phyloP scores from a whole-genome alignment of 192 early-diverging fungal species.

The Linnemannia elongata region DNA sequence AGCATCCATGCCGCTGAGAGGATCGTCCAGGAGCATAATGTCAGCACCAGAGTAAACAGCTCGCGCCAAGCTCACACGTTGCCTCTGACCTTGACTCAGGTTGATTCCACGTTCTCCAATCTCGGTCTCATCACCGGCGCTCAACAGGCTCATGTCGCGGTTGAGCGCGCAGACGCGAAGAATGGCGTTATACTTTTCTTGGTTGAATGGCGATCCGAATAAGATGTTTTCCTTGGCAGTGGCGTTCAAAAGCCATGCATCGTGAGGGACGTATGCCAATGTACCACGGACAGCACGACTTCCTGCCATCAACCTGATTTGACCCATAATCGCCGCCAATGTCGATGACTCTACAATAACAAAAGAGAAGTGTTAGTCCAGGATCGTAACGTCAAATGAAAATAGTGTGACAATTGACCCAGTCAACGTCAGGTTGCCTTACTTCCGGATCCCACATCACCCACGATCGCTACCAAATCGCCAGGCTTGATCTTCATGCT shows the following conservation, averaged over 20 bases:
- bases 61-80: slow-evolving; percentile 74
- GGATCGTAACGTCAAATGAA: not conserved
- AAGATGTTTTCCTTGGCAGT: slow-evolving; percentile 86
- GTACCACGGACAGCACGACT: slow-evolving; percentile 66
- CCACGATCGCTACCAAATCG: slow-evolving; percentile 76
- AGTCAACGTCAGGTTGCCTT: not conserved
- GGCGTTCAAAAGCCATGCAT: slow-evolving; percentile 79
- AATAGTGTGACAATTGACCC: not conserved
- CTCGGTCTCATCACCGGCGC: slow-evolving; percentile 76
- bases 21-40: slow-evolving; percentile 80
- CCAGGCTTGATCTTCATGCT: slow-evolving; percentile 64
- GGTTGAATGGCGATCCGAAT: slow-evolving; percentile 77
- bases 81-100: slow-evolving; percentile 79
- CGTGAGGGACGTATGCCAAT: slow-evolving; percentile 74
- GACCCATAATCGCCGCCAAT: slow-evolving; percentile 76
- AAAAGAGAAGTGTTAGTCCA: not conserved
- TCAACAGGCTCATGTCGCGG: slow-evolving; percentile 73
- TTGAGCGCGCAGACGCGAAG: slow-evolving; percentile 72
- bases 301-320: slow-evolving; percentile 69
- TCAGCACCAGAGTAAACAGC: slow-evolving; percentile 77
- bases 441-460: slow-evolving; percentile 74
- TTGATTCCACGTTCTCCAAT: slow-evolving; percentile 80
- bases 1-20: slow-evolving; percentile 67
- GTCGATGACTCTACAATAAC: slow-evolving; percentile 69
- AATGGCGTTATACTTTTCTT: slow-evolving; percentile 68